A percentile compares a stretch with the other conserved stretches of the same genome.
Evolutionary conservation across 305 asterid species (phyloP).

Genomic region (Fraxinus sp.): DNA sequence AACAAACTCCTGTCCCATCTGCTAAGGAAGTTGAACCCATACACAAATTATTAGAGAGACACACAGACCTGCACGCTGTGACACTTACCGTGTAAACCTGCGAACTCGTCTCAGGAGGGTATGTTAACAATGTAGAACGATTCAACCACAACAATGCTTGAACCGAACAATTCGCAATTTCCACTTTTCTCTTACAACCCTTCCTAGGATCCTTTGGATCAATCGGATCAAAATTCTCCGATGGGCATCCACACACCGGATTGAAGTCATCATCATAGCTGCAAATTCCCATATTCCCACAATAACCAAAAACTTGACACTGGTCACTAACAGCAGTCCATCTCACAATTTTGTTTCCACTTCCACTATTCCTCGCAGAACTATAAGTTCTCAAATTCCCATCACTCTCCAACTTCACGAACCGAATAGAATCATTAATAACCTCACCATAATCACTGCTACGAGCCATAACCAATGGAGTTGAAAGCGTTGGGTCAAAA

Average conservation of each 20-base stretch:
- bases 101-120: conserved; percentile 37
- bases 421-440: conserved; percentile 36
- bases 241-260: conserved; percentile 65
- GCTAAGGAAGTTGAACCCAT: conserved; percentile 65
- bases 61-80: conserved; percentile 47
- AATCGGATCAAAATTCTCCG: conserved; percentile 49
- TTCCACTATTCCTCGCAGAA: conserved; percentile 41
- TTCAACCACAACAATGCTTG: conserved; percentile 49
- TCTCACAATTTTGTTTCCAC: conserved; percentile 35
- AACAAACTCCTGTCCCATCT: conserved; percentile 66
- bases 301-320: conserved; percentile 67
- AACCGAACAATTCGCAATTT: conserved; percentile 38
- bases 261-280: conserved; percentile 39
- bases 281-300: conserved; percentile 74
- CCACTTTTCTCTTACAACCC: conserved; percentile 60
- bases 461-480: conserved; percentile 41
- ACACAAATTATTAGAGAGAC: conserved; percentile 44
- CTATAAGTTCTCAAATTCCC: conserved; percentile 79
- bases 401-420: conserved; percentile 65
- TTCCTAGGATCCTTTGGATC: conserved; percentile 48
- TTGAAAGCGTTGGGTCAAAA: conserved; percentile 39
- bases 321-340: conserved; percentile 79
- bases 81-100: conserved; percentile 41
- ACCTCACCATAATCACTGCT: conserved; percentile 61
- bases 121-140: conserved; percentile 54